Conservation (phyloP, 495 filamentous ascomycete species). For the Copromyces sp. region DNA sequence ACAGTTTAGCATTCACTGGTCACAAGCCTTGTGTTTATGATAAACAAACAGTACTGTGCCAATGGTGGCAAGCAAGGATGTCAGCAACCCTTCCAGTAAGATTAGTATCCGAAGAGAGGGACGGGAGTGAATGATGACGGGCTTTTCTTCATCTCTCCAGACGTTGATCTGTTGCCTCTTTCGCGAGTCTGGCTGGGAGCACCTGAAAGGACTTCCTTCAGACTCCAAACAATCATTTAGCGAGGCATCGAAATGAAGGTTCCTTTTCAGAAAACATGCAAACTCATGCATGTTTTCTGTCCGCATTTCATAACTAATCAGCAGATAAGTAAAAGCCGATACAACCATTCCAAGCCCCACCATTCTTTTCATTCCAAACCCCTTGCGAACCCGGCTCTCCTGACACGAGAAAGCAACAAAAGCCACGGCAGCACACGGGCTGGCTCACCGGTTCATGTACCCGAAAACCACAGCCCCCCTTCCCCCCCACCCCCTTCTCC, state of each 20-base stretch:
- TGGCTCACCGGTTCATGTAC: background rate
- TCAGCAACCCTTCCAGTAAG: background rate
- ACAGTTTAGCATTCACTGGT: background rate
- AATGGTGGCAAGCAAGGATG: background rate
- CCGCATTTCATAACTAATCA: too few species aligned
- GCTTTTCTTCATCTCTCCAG: background rate
- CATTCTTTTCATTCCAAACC: too few species aligned
- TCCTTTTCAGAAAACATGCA: too few species aligned
- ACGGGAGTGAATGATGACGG: background rate
- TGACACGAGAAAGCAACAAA: background rate
- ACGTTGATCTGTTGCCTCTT: background rate
- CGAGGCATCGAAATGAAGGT: too few species aligned
- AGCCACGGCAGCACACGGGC: background rate
- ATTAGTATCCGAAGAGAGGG: background rate
- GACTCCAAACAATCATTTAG: background rate
- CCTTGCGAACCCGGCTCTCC: background rate
- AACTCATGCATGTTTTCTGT: too few species aligned
- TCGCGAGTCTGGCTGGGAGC: background rate
- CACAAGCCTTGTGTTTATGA: background rate
- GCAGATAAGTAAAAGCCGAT: too few species aligned
- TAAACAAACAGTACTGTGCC: background rate
- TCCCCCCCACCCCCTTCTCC: background rate
- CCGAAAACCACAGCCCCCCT: background rate
- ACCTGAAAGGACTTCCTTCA: background rate
- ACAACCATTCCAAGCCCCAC: background rate